phyloP scores from a whole-genome alignment of 164 flowering plant genomes.

The Vitis riparia region DNA sequence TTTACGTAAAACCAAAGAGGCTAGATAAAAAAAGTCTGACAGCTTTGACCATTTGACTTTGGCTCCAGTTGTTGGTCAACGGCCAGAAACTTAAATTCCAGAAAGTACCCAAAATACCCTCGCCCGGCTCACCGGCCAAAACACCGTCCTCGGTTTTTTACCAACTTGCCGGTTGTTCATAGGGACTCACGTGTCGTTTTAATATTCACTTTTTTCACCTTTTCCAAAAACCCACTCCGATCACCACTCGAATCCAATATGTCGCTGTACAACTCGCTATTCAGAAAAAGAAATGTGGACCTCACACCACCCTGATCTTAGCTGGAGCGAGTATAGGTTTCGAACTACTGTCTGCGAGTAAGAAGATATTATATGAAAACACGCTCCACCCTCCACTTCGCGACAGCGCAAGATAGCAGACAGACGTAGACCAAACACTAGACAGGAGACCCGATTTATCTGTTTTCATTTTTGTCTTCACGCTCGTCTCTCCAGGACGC shows the following conservation, averaged over 20 bases:
- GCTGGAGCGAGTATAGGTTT: neutral
- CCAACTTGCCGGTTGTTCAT: neutral
- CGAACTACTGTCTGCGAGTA: no score
- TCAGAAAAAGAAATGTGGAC: neutral
- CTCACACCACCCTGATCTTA: neutral
- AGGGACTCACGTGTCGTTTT: slow-evolving; percentile 1
- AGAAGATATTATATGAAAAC: neutral
- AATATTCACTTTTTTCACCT: neutral
- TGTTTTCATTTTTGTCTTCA: no score
- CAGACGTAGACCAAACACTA: slow-evolving; percentile 27
- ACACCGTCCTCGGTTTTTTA: neutral
- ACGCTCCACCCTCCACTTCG: neutral
- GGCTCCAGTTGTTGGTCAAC: no score
- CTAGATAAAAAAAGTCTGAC: no score
- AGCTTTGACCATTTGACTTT: no score
- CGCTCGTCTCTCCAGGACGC: neutral
- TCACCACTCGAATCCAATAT: no score
- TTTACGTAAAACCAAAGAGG: no score
- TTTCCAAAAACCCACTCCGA: neutral
- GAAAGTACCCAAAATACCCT: no score
- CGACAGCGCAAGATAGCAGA: slow-evolving; percentile 16
- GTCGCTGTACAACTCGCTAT: no score
- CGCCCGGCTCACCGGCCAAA: neutral
- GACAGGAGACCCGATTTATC: neutral
- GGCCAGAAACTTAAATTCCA: no score